These are phyloP conservation scores for Musa beccarii DNA, from an alignment of 176 grass and related monocot genomes.

Conservation along the genomic window DNA sequence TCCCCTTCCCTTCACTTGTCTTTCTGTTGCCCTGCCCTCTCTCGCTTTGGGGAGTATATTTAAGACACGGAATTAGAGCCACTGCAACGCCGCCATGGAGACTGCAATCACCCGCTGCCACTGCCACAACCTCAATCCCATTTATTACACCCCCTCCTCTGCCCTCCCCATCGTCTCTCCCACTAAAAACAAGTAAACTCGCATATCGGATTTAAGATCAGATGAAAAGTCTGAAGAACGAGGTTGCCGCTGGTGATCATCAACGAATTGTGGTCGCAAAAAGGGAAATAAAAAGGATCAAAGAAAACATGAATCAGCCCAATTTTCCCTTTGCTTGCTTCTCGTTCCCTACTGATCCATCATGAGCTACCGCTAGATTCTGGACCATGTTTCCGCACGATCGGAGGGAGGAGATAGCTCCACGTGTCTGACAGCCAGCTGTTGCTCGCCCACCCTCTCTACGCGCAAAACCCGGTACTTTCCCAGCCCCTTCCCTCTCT, in stretches of 20 bases:
- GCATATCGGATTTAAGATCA: too few species aligned
- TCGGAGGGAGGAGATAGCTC: background rate
- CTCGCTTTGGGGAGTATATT: constrained; percentile 15
- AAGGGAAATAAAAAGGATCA: background rate
- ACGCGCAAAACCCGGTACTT: constrained; percentile 17
- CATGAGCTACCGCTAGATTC: background rate
- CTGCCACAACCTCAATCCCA: constrained; percentile 21
- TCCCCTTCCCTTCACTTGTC: background rate
- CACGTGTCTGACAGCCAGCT: constrained; percentile 9
- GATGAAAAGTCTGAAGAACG: too few species aligned
- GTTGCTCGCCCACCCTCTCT: constrained; percentile 2
- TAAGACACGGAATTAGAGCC: constrained; percentile 24
- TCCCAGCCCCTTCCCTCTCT: background rate
- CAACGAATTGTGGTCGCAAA: too few species aligned
- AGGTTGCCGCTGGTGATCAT: too few species aligned
- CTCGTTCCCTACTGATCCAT: constrained; percentile 3
- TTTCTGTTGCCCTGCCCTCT: background rate
- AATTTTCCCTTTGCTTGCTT: background rate
- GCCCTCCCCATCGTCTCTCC: background rate
- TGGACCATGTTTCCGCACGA: background rate
- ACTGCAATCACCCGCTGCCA: constrained; percentile 16
- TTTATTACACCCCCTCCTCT: constrained; percentile 16
- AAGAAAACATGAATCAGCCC: background rate
- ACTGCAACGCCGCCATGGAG: constrained; percentile 28
- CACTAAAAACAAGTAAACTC: background rate